Conservation (phyloP, 176 grass and related monocot genomes). For the Juncus effusus region DNA sequence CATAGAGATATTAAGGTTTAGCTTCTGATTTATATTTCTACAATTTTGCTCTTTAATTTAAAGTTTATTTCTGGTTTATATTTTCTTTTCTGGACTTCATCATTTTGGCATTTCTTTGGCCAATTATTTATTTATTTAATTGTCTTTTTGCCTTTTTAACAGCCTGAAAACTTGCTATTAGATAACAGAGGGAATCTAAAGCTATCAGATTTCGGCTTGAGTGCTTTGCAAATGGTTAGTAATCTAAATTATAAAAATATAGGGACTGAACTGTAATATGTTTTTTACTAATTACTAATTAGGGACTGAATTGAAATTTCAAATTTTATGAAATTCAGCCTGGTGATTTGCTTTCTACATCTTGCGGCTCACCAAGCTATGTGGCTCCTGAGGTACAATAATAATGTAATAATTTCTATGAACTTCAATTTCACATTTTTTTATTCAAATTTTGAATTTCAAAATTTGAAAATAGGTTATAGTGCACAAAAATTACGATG, state of each 20-base stretch:
- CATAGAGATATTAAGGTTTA: slow-evolving; percentile 77
- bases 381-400: slow-evolving; percentile 67
- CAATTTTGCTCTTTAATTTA: slow-evolving; percentile 15
- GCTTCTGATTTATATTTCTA: slow-evolving; percentile 1
- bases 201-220: slow-evolving; percentile 70
- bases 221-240: slow-evolving; percentile 43
- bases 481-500: slow-evolving; percentile 61
- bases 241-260: background rate
- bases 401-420: slow-evolving; percentile 11
- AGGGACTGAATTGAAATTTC: background rate
- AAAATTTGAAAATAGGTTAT: slow-evolving; percentile 45
- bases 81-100: background rate
- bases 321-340: slow-evolving; percentile 38
- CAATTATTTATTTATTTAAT: background rate
- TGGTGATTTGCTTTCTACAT: slow-evolving; percentile 50
- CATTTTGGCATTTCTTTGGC: no score
- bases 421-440: slow-evolving; percentile 1
- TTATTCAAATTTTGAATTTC: slow-evolving; percentile 6
- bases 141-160: slow-evolving; percentile 25
- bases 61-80: slow-evolving; percentile 31
- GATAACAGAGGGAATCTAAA: slow-evolving; percentile 65
- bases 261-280: no score
- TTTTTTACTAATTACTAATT: background rate
- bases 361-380: slow-evolving; percentile 72
- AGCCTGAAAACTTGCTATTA: slow-evolving; percentile 73